These are phyloP conservation scores for Nitzschia sp. DNA, from an alignment of 108 stramenopile species.

Conservation along the genomic window DNA sequence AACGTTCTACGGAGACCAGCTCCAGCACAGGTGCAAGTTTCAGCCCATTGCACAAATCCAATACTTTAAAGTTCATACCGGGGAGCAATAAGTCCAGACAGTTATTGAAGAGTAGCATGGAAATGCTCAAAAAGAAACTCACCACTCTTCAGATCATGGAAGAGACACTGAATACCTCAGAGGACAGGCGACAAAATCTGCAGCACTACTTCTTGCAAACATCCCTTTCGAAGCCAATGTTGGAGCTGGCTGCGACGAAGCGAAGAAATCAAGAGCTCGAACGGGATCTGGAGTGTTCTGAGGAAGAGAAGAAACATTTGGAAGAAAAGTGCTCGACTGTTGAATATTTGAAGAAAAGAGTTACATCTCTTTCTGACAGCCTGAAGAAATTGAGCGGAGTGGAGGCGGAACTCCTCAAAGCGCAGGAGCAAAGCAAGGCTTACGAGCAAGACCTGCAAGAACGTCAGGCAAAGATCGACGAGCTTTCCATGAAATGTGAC, in stretches of 20 bases:
- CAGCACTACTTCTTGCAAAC: constrained; percentile 19
- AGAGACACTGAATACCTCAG: constrained; percentile 12
- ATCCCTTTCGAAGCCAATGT: constrained; percentile 13
- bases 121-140: constrained; percentile 24
- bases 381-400: not conserved
- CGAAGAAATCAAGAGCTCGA: constrained; percentile 6
- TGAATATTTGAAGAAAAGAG: constrained; percentile 4
- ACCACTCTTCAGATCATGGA: constrained; percentile 9
- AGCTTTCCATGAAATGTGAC: not conserved
- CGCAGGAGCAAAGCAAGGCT: not conserved
- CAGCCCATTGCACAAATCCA: too few species aligned
- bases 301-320: not conserved
- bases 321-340: constrained; percentile 13
- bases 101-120: constrained; percentile 24
- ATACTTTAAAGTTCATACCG: not conserved
- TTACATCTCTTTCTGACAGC: not conserved
- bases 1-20: too few species aligned
- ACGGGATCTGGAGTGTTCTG: not conserved
- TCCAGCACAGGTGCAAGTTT: too few species aligned
- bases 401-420: not conserved
- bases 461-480: constrained; percentile 8
- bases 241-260: constrained; percentile 7
- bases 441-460: constrained; percentile 12
- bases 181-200: constrained; percentile 22
- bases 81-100: not conserved